A percentile compares a stretch with the other conserved stretches of the same genome.
These are phyloP conservation scores for Pseudoscleropodium purum DNA, from an alignment of 225 moss, liverwort and hornwort genomes.

Conservation along the genomic window DNA sequence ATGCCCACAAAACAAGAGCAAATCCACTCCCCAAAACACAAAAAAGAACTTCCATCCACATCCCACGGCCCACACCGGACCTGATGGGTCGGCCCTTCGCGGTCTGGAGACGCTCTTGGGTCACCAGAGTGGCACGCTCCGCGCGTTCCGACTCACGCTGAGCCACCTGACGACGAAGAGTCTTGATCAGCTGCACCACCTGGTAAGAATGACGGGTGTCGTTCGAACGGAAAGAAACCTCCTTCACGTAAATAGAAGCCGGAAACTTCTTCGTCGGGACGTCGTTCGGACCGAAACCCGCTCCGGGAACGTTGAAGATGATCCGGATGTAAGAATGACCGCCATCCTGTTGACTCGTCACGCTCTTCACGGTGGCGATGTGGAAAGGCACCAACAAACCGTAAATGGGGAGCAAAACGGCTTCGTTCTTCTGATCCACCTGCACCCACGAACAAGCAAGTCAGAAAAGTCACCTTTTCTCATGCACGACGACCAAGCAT, in stretches of 20 bases:
- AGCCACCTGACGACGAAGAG: constrained; percentile 87
- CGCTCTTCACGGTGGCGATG: constrained; percentile 95
- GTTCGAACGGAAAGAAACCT: constrained; percentile 92
- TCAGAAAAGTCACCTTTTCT: neutral
- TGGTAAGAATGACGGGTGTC: constrained; percentile 96
- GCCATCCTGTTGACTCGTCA: constrained; percentile 96
- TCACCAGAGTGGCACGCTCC: constrained; percentile 89
- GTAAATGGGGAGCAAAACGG: constrained; percentile 80
- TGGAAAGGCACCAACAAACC: constrained; percentile 93
- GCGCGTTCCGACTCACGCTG: constrained; percentile 95
- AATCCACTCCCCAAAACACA: neutral
- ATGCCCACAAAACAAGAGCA: too few relatives aligned
- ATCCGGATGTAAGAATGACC: constrained; percentile 98
- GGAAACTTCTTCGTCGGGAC: constrained; percentile 73
- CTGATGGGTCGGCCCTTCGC: constrained; percentile 84
- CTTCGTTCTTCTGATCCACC: constrained; percentile 95
- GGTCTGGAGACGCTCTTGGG: constrained; percentile 74
- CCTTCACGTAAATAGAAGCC: constrained; percentile 82
- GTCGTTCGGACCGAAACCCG: constrained; percentile 84
- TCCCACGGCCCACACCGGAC: neutral
- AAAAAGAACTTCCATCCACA: neutral
- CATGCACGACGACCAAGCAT: neutral
- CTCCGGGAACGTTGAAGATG: constrained; percentile 91
- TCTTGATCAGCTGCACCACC: constrained; percentile 98
- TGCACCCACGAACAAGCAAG: neutral